A percentile compares a stretch with the other conserved stretches of the same genome.
These are phyloP conservation scores for Coniochaeta sp. DNA, from an alignment of 2,329 filamentous ascomycete genomes.

Conservation along the genomic window DNA sequence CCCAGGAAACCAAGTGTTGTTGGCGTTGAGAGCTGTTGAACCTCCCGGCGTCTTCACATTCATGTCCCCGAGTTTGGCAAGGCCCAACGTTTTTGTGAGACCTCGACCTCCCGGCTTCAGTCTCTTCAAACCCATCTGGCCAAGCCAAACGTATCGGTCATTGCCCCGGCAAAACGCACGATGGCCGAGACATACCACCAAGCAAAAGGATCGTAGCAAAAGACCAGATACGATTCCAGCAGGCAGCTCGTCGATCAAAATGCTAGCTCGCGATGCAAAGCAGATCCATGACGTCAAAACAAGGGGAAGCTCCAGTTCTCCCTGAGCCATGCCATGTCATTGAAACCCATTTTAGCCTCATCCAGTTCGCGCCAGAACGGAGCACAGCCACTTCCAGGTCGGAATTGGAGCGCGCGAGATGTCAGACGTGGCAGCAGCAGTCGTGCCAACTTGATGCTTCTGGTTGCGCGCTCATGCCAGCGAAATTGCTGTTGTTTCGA, in stretches of 20 bases:
- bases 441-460: background rate
- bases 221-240: background rate
- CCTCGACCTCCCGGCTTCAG: background rate
- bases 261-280: background rate
- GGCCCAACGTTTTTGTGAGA: background rate
- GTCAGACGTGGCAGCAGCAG: background rate
- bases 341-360: background rate
- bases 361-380: background rate
- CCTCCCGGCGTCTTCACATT: too few relatives aligned
- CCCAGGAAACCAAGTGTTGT: too few relatives aligned
- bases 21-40: too few relatives aligned
- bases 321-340: background rate
- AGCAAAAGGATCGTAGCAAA: too few relatives aligned
- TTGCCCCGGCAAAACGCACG: background rate
- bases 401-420: background rate
- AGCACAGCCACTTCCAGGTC: background rate
- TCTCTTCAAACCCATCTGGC: background rate
- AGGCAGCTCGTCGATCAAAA: background rate
- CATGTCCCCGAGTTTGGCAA: background rate
- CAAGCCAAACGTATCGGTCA: background rate
- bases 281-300: background rate
- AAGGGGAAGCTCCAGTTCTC: background rate
- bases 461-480: background rate
- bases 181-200: background rate
- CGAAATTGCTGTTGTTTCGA: slow-evolving; percentile 1